Percentiles rank a stretch among this genome's conserved stretches.
Conservation (phyloP, 129 eudicot species). For the Pulicaria dysenterica region DNA sequence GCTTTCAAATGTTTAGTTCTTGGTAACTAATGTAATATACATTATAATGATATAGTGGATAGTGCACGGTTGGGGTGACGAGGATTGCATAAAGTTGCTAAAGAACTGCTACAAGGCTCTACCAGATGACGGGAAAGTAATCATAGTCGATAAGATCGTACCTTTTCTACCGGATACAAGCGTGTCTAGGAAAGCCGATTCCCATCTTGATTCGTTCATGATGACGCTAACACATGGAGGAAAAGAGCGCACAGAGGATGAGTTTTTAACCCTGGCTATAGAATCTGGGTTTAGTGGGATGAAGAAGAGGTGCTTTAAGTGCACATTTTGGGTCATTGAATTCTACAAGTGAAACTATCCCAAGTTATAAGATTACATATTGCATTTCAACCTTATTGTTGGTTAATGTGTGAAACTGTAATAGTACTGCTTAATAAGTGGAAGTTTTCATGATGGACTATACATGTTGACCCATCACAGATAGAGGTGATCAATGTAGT, state of each 20-base stretch:
- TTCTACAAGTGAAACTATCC: slow-evolving; percentile 8
- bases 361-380: background rate
- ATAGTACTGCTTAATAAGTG: too few relatives aligned
- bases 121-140: slow-evolving; percentile 7
- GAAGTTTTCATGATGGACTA: too few relatives aligned
- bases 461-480: too few relatives aligned
- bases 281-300: slow-evolving; percentile 10
- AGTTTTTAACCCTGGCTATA: background rate
- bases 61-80: background rate
- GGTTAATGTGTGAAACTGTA: too few relatives aligned
- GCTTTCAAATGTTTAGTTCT: background rate
- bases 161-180: background rate
- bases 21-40: background rate
- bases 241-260: background rate
- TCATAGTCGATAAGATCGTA: slow-evolving; percentile 3
- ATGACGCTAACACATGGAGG: background rate
- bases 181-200: background rate
- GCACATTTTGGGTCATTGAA: slow-evolving; percentile 14
- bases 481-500: too few relatives aligned
- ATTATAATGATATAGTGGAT: background rate
- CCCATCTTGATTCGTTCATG: background rate
- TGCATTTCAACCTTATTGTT: too few relatives aligned
- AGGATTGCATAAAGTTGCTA: background rate
- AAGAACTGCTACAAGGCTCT: slow-evolving; percentile 15
- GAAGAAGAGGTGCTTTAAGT: background rate